Base-by-base conservation (phyloP, 495 filamentous ascomycete genomes). In the Cairneyella variabilis region DNA sequence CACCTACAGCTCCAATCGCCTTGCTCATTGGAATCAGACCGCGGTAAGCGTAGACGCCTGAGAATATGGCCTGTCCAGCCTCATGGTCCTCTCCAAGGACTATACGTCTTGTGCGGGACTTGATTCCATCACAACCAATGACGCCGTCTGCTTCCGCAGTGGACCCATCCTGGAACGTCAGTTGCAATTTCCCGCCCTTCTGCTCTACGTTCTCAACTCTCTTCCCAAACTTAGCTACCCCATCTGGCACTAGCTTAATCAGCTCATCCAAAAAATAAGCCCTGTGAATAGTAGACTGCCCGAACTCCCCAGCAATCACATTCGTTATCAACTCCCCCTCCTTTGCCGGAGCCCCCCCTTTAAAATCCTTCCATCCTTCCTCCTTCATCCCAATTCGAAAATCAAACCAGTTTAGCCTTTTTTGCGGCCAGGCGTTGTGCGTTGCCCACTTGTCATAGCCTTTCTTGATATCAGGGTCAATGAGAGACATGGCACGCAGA, bases 201-300 rank as follows among this genome's bases (percentile, higher is more conserved):
- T 40, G 20, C 10, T 52, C 47, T 2, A 56, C 37, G 49, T 49
- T 28, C 10, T 38, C 26, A 34, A 58, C 10, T 21, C 32, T 42
- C 62, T 62, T 80, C 11, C 72, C 66, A 58, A 82, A 79, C 37
- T 56, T 66, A 1, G 68, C 64, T 2, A 65, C 59, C 0, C 65
- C 73, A 1, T 58, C 47, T 10, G 82, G 80, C 9, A 86, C 51
- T 14, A 84, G 47, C 26, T 66, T 69, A 2, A 82, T 74, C 36
- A 88, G 59, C 48, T 78, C 76, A 51, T 82, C 78, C 9, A 86
- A 62, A 48, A 83, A 84, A 44, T 76, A 68, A 1, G 82, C 80
- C 14, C 84, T 64, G 25, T 81, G 75, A 20, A 75, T 75, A 23
- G 27, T 56, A 38, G 43, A 49, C 18, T 56, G 42, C 27, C 32